Evolutionary conservation across 2,329 filamentous ascomycete genomes (phyloP), one percentile per base, ranked within the genome.

Genomic region (Bisporella sp.): DNA sequence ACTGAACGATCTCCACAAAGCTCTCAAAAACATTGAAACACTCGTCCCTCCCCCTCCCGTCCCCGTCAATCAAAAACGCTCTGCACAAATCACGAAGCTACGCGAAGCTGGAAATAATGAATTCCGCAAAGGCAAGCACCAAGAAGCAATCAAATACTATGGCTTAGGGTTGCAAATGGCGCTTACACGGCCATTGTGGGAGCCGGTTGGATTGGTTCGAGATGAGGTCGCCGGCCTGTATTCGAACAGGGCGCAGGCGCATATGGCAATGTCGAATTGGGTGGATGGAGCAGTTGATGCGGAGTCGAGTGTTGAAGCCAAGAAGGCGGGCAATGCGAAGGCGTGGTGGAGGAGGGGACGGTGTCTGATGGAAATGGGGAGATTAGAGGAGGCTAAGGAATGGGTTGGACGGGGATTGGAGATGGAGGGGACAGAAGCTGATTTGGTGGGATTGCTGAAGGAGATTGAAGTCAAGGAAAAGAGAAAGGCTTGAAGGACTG

Each of bases 61-160:
- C 41, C 91, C 91, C 53, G 85, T 96, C 55, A 95, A 96, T 75
- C 91, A 89, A 47, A 96, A 96, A 73, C 89, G 92, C 64, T 84
- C 80, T 58, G 89, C 88, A 35, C 83, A 91, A 66, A 87, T 99
- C 69, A 81, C 77, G 70, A 97, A 97, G 73, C 83, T 97, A 58
- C 88, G 90, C 66, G 93, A 97, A 68, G 79, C 79, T 51, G 92
- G 89, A 62, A 96, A 96, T 74, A 73, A 73, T 52, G 82, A 87
- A 60, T 92, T 88, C 75, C 86, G 89, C 69, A 91, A 92, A 70
- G 78, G 78, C 61, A 78, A 82, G 59, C 82, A 86, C 71, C 70
- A 69, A 50, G 89, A 95, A 49, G 92, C 92, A 4, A 76, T 89
- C 59, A 84, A 83, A 59, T 78, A 91, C 59, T 96, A 97, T 74